These are phyloP conservation scores for Conringia planisiliqua DNA, from an alignment of 345 rosid genomes.

Conservation along the genomic window DNA sequence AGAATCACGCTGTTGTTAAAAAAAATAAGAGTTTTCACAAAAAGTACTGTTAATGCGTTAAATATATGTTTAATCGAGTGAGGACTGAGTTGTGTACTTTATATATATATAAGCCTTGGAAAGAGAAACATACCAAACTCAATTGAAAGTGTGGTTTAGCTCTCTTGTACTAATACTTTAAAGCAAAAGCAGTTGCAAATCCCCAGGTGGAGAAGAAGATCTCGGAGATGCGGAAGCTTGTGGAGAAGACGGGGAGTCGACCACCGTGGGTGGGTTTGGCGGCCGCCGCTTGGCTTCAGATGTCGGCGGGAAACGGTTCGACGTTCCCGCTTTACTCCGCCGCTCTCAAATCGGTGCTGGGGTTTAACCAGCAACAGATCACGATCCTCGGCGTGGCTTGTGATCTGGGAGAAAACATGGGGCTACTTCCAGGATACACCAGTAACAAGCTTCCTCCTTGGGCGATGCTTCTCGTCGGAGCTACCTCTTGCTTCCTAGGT, in stretches of 20 bases:
- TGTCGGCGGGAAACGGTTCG: constrained; percentile 60
- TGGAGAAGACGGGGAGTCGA: constrained; percentile 72
- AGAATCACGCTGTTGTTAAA: background rate
- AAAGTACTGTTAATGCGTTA: background rate
- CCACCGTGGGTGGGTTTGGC: constrained; percentile 98
- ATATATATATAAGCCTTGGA: background rate
- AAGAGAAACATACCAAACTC: background rate
- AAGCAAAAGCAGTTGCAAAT: background rate
- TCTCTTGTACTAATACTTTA: background rate
- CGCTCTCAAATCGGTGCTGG: constrained; percentile 70
- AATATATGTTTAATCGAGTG: background rate
- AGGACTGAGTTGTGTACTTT: background rate
- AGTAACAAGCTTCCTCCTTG: constrained; percentile 94
- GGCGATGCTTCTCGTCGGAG: constrained; percentile 71
- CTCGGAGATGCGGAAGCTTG: constrained; percentile 44
- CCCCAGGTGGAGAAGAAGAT: background rate
- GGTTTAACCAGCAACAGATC: constrained; percentile 74
- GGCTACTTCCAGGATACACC: constrained; percentile 78
- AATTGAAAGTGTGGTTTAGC: background rate
- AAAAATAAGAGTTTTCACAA: background rate
- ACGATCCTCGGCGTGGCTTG: constrained; percentile 89
- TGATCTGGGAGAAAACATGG: constrained; percentile 89
- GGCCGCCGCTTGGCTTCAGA: constrained; percentile 87
- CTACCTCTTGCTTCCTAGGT: constrained; percentile 67
- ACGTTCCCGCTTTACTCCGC: constrained; percentile 85